Conservation (phyloP, 1,284 basidiomycete genomes). For the Ganoderma multipileum region DNA sequence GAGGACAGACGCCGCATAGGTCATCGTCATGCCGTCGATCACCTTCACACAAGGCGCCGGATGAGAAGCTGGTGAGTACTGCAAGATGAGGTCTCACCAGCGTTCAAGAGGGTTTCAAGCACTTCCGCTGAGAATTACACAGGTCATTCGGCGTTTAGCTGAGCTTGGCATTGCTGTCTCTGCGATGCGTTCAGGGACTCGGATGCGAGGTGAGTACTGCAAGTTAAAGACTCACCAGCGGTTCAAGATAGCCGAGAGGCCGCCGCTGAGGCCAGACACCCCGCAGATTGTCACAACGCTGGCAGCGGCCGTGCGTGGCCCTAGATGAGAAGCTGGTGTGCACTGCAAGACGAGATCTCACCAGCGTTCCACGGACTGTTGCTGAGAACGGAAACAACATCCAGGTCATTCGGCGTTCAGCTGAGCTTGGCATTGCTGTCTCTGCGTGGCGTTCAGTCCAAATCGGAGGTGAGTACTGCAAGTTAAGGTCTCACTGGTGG, state of each 20-base stretch:
- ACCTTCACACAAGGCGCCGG: background rate
- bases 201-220: background rate
- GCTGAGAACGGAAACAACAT: background rate
- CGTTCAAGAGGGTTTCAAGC: background rate
- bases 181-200: too few species aligned
- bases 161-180: background rate
- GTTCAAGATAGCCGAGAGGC: background rate
- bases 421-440: background rate
- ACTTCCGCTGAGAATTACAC: background rate
- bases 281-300: too few species aligned
- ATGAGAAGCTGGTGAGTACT: background rate
- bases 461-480: too few species aligned
- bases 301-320: too few species aligned
- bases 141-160: background rate
- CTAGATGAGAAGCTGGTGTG: too few species aligned
- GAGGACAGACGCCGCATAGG: background rate
- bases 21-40: background rate
- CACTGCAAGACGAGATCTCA: too few species aligned
- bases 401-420: background rate
- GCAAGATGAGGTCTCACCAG: constrained; percentile 1
- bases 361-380: too few species aligned
- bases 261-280: background rate
- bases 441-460: background rate
- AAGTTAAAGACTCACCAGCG: background rate
- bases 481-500: background rate